Evolutionary conservation across 805 yeast genomes (phyloP).

Genomic region (Lachancea nothofagi): DNA sequence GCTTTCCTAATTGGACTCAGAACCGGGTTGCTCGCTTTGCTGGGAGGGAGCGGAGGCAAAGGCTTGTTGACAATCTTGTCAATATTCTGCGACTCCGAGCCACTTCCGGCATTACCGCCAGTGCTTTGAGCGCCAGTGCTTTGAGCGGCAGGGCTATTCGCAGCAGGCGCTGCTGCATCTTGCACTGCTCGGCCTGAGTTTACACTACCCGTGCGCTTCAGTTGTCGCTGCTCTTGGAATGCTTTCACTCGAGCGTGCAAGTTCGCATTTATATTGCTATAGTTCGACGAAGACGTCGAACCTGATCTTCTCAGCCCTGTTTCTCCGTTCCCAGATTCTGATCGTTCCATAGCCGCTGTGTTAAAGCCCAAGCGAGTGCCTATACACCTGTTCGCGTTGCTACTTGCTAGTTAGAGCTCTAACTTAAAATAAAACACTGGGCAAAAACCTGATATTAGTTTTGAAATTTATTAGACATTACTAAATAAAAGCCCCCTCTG

Average conservation of each 20-base stretch:
- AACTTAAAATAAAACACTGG: too few relatives aligned
- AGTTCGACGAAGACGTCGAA: slow-evolving; percentile 29
- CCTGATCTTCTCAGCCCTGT: slow-evolving; percentile 14
- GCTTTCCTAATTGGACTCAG: slow-evolving; percentile 28
- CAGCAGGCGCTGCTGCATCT: slow-evolving; percentile 1
- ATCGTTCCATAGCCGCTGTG: slow-evolving; percentile 1
- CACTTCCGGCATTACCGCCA: slow-evolving; percentile 11
- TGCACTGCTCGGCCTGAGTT: slow-evolving; percentile 19
- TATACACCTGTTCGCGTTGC: too few relatives aligned
- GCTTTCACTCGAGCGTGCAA: slow-evolving; percentile 84
- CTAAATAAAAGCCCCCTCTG: too few relatives aligned
- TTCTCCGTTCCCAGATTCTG: slow-evolving; percentile 3
- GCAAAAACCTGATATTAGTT: too few relatives aligned
- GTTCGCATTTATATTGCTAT: slow-evolving; percentile 53
- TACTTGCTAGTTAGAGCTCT: too few relatives aligned
- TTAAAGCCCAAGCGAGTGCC: too few relatives aligned
- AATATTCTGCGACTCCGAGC: slow-evolving; percentile 18
- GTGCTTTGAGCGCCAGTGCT: slow-evolving; percentile 11
- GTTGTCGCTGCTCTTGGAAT: slow-evolving; percentile 74
- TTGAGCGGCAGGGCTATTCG: slow-evolving; percentile 1
- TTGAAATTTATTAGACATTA: too few relatives aligned
- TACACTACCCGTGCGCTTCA: slow-evolving; percentile 34
- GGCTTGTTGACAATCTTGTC: slow-evolving; percentile 36
- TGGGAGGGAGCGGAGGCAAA: slow-evolving; percentile 39
- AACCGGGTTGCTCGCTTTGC: slow-evolving; percentile 4